Base-by-base conservation (phyloP, 768 basidiomycete genomes). In the Trametes villosa region DNA sequence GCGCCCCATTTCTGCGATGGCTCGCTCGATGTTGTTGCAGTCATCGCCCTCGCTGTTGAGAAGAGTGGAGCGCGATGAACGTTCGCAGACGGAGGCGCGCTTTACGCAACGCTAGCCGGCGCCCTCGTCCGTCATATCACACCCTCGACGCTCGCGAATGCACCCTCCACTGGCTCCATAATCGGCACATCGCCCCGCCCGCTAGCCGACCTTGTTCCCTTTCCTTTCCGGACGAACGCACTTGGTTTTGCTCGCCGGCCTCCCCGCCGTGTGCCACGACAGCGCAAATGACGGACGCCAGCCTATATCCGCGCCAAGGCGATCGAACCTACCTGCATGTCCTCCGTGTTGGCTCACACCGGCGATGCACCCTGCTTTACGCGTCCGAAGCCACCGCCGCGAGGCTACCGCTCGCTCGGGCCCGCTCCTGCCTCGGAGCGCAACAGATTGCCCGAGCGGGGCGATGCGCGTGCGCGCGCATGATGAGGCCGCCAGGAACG, bases 1-100 rank as follows among this genome's bases (percentile, higher is more conserved):
- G 54, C 26, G 38, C 56, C 56, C 56, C 56, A 57, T 29, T 57
- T 57, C 56, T 56, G n/a, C 54, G 24, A 17, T 34, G 18, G 40
- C 36, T 31, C 55, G 18, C 26, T 27, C 42, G 22, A 49, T 53
- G n/a, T n/a, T n/a, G n/a, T n/a, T n/a, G 44, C 45, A 48, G 51
- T 59, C 45, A 57, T 57, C 56, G 29, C 56, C 58, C 50, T 41
- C 45, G n/a, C 45, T n/a, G 26, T 22, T 36, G n/a, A 47, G 51
- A 38, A 31, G 44, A 26, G 53, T 60, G 59, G 47, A 53, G 53
- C 53, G 26, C 46, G 27, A 48, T 53, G 33, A 33, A 55, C 53
- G 47, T 61, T 61, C 44, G 52, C 33, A 53, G n/a, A 15, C 44
- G n/a, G 38, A 31, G 4, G 22, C 6, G 15, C n/a, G n/a, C n/a